Evolutionary conservation across 768 basidiomycete species (phyloP).

Genomic region (Termitomyces sp.): DNA sequence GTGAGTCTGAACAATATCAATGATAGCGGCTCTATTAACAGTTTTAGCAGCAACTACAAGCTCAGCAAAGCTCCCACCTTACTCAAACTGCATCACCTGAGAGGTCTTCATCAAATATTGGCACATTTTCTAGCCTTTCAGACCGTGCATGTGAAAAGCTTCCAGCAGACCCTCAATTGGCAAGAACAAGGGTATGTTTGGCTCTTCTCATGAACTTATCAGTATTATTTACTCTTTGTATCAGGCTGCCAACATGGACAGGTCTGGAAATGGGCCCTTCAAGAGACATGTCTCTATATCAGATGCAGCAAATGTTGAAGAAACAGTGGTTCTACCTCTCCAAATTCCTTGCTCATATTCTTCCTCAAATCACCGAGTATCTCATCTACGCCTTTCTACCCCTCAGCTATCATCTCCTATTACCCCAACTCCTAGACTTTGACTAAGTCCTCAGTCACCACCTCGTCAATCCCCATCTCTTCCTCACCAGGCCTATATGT

Average conservation of each 20-base stretch:
- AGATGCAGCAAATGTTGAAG: background rate
- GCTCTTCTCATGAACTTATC: background rate
- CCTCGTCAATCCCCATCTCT: background rate
- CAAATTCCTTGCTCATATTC: background rate
- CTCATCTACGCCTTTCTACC: background rate
- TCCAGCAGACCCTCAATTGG: background rate
- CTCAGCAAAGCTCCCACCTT: background rate
- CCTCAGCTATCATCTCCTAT: background rate
- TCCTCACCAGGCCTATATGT: background rate
- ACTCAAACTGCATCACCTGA: background rate
- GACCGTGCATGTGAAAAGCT: background rate
- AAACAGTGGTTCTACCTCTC: background rate
- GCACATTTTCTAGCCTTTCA: background rate
- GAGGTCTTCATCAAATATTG: background rate
- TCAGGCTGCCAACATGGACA: background rate
- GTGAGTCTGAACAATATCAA: background rate
- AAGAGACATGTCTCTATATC: too few relatives aligned
- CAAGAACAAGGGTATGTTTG: background rate
- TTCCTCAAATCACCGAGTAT: background rate
- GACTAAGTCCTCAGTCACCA: background rate
- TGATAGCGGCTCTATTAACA: background rate
- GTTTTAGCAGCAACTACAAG: background rate
- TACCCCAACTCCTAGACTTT: background rate
- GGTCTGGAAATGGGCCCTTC: background rate
- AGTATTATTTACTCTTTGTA: background rate